Percentiles rank a stretch among this genome's conserved stretches.
Conservation (phyloP, 805 yeast species). For the Scheffersomyces lignosus region DNA sequence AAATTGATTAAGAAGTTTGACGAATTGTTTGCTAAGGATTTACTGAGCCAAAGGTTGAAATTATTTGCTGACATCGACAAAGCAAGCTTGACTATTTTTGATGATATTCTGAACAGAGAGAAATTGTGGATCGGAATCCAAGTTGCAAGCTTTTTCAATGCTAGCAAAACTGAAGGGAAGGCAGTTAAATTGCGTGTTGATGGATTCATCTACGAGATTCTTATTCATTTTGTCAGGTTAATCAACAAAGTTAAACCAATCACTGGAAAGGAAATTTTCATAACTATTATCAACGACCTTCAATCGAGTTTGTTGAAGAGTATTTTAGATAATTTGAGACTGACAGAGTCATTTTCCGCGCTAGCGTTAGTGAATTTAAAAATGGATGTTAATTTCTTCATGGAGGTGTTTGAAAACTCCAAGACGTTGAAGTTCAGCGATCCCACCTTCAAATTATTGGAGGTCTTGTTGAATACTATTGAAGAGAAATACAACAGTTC, state of each 20-base stretch:
- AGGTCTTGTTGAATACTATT: conserved; percentile 9
- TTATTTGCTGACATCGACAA: conserved; percentile 43
- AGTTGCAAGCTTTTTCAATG: conserved; percentile 25
- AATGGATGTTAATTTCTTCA: conserved; percentile 38
- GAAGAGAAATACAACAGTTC: conserved; percentile 15
- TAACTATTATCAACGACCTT: conserved; percentile 36
- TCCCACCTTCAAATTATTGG: conserved; percentile 16
- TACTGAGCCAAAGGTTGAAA: conserved; percentile 37
- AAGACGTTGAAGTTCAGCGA: conserved; percentile 35
- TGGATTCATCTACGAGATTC: conserved; percentile 38
- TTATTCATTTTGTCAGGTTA: conserved; percentile 42
- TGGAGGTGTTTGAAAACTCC: conserved; percentile 39
- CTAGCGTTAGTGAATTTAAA: conserved; percentile 28
- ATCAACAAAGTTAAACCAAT: conserved; percentile 41
- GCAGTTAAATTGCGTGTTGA: conserved; percentile 24
- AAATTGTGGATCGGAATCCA: conserved; percentile 31
- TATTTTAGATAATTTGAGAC: conserved; percentile 32
- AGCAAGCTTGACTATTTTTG: conserved; percentile 38
- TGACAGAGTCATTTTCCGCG: conserved; percentile 11
- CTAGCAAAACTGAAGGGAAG: conserved; percentile 4
- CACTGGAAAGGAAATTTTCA: conserved; percentile 36
- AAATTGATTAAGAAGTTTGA: conserved; percentile 33
- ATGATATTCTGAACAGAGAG: conserved; percentile 39
- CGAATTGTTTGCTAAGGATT: conserved; percentile 32
- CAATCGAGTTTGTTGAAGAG: conserved; percentile 36